Percentiles rank a stretch among this genome's conserved stretches.
phyloP scores from a whole-genome alignment of 179 eudicot species.

The Spinacia oleracea region DNA sequence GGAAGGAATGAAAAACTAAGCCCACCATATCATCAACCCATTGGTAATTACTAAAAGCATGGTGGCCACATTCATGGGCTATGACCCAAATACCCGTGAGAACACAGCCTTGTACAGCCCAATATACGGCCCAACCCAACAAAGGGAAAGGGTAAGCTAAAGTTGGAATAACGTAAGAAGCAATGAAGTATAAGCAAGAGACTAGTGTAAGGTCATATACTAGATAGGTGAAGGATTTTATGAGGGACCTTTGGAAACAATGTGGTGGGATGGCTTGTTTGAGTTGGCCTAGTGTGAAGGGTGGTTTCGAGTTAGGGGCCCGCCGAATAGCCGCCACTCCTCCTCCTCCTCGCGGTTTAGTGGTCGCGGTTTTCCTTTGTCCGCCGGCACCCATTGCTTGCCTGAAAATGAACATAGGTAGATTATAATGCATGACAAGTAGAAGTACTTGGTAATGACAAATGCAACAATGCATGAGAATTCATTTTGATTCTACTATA shows the following conservation, averaged over 20 bases:
- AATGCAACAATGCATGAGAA: too few species aligned
- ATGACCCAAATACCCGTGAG: constrained; percentile 61
- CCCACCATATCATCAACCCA: constrained; percentile 59
- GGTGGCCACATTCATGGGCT: constrained; percentile 73
- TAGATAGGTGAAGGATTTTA: constrained; percentile 50
- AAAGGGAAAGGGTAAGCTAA: constrained; percentile 34
- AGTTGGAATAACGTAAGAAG: constrained; percentile 34
- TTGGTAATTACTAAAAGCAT: constrained; percentile 60
- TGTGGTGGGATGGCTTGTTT: constrained; percentile 66
- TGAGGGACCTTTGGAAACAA: constrained; percentile 54
- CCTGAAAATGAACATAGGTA: neutral
- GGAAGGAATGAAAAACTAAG: constrained; percentile 51
- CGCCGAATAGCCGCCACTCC: constrained; percentile 18
- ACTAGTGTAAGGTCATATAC: constrained; percentile 38
- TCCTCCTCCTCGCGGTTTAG: neutral
- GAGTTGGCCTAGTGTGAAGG: constrained; percentile 57
- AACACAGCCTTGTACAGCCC: constrained; percentile 51
- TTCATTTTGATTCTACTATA: neutral
- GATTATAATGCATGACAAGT: too few species aligned
- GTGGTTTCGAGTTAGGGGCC: constrained; percentile 52
- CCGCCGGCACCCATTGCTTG: constrained; percentile 24
- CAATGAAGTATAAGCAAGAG: constrained; percentile 38
- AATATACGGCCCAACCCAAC: constrained; percentile 54
- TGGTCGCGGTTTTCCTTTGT: constrained; percentile 1
- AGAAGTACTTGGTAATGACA: too few species aligned